phyloP scores from a whole-genome alignment of 257 asterid genomes.

The Fraxinus quadrangulata region DNA sequence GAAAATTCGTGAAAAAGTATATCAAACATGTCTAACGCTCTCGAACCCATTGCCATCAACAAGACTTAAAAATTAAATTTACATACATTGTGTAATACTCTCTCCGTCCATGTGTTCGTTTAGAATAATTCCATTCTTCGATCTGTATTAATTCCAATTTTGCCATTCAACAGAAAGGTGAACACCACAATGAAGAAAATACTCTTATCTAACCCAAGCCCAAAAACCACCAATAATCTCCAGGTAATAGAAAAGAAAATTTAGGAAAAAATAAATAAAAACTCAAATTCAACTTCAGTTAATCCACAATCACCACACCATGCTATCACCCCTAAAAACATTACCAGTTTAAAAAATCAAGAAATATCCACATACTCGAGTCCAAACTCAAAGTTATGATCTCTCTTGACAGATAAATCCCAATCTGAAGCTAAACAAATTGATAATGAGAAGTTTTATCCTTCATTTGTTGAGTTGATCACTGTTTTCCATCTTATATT shows the following conservation, averaged over 20 bases:
- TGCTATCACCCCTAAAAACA: background rate
- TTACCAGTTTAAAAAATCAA: background rate
- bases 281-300: background rate
- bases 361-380: background rate
- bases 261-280: background rate
- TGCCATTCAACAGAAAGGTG: background rate
- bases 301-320: background rate
- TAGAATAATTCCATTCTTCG: background rate
- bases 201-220: background rate
- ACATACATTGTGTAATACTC: background rate
- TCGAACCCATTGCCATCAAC: background rate
- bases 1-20: background rate
- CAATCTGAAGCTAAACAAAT: no score
- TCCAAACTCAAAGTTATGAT: background rate
- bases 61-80: background rate
- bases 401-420: background rate
- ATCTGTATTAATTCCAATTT: background rate
- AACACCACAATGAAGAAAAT: background rate
- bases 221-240: background rate
- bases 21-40: background rate
- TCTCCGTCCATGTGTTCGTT: background rate
- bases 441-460: background rate
- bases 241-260: no score
- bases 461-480: background rate
- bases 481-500: background rate